Evolutionary conservation across 2,329 filamentous ascomycete species (phyloP), one percentile per base, ranked within the genome.

Genomic region (Trichoderma sp.): DNA sequence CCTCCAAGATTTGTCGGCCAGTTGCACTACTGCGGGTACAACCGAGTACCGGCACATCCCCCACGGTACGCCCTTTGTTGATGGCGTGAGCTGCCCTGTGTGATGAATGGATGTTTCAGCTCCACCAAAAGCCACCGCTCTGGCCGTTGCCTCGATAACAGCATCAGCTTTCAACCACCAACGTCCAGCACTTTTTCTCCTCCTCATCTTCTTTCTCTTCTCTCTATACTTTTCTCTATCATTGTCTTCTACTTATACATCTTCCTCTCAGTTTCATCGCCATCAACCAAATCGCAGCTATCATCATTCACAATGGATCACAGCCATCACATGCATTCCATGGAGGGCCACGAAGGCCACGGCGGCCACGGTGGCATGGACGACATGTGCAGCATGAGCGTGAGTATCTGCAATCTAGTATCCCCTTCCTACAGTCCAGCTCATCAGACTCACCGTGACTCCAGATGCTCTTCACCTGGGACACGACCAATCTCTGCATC

Each of bases 401-500:
- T 95, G 84, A 36, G 62, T 39, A 43, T 51, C 18, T 4, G 5
- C 62, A 18, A 24, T 53, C 53, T 36, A 1, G 15, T 47, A 32
- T 34, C 32, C 15, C 15, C 36, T 18, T 1, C 24, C 6, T 6
- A 7, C 5, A 18, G 2, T 47, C 21, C n/a, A 39, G 32, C 34
- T 47, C 56, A 32, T n/a, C 30, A 39, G 26, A 26, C 56, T 69
- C 11, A 28, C 14, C 4, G 26, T 6, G 36, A 47, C n/a, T 28
- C 24, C 76, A 97, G 94, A 98, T 98, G 95, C 90, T 98, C 76
- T 99, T 99, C 86, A 98, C 94, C 73, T 99, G 95, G 95, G 90
- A 94, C 81, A 95, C 95, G 3, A 89, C 87, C 71, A 92, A 98
- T 83, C 93, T 99, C 75, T 99, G 96, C 87, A 97, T 99, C 82